Base-by-base conservation (phyloP, 805 yeast species). In the Ogataea parapolymorpha region DNA sequence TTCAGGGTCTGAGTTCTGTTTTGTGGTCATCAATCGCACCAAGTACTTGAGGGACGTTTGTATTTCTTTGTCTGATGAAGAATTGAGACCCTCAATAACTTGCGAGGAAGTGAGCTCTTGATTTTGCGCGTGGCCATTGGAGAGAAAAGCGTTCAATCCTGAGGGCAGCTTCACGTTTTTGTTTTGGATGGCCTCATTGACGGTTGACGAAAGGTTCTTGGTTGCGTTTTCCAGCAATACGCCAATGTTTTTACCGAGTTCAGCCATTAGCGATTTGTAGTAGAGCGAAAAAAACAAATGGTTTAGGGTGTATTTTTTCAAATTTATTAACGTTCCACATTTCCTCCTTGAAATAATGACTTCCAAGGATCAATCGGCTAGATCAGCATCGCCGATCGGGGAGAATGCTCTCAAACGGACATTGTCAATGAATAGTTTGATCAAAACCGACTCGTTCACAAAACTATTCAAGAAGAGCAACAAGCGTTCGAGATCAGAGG, bases 151-250 rank as follows among this genome's bases (percentile, higher is more conserved):
- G 37, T 39, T 42, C 13, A 54, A 39, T 10, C 53, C 51, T 2
- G 53, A 49, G 29, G 48, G 50, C 23, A 49, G 33, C 15, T 45
- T 45, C 29, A 45, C 44, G 31, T 45, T 41, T 24, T 41, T 42
- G 26, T 37, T 26, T 28, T 31, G 33, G 32, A 87, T 75, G 0
- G 95, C 93, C 9, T 85, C 78, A 1, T 81, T 83, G 1, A 95
- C 93, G 1, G 95, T 95, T 50, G 85, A 93, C 36, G 85, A 69
- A 3, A 95, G 84, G 51, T 86, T 62, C 48, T 81, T 89, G 49
- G 79, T 75, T 1, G 95, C 95, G 18, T 88, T 78, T 63, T 85
- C 95, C 40, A 88, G 68, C 63, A 86, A 79, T 12, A 85, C 78
- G 16, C 89, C 73, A 52, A 86, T 67, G 39, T 56, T 56, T 32